phyloP scores from a whole-genome alignment of 768 basidiomycete genomes.

The Mycena crocata region DNA sequence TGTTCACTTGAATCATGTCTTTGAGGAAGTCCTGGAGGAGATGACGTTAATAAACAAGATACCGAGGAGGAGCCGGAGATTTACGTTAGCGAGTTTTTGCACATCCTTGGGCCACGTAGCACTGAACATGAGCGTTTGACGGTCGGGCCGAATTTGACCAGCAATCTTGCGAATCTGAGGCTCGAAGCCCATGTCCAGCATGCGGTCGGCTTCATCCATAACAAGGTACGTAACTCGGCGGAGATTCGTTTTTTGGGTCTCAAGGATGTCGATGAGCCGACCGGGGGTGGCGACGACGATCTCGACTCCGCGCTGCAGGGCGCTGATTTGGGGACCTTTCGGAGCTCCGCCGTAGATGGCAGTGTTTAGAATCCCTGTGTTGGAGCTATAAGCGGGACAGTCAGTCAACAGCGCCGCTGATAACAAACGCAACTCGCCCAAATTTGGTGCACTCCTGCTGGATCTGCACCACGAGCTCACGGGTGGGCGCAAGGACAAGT shows the following conservation, averaged over 20 bases:
- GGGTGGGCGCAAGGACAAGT: slow-evolving; percentile 95
- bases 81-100: slow-evolving; percentile 92
- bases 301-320: slow-evolving; percentile 96
- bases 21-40: slow-evolving; percentile 85
- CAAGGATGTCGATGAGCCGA: slow-evolving; percentile 98
- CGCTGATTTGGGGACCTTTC: slow-evolving; percentile 98
- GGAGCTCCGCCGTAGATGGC: slow-evolving; percentile 99
- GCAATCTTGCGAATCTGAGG: slow-evolving; percentile 99
- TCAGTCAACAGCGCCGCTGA: slow-evolving; percentile 17
- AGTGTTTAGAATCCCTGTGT: slow-evolving; percentile 97
- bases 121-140: slow-evolving; percentile 99
- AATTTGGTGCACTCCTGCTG: slow-evolving; percentile 99
- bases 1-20: slow-evolving; percentile 98
- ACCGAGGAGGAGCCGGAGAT: slow-evolving; percentile 24
- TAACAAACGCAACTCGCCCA: slow-evolving; percentile 64
- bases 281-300: slow-evolving; percentile 99
- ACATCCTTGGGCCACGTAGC: slow-evolving; percentile 99
- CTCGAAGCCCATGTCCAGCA: slow-evolving; percentile 99
- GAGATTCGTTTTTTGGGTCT: slow-evolving; percentile 95
- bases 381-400: slow-evolving; percentile 61
- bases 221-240: slow-evolving; percentile 97
- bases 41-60: slow-evolving; percentile 7
- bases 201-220: slow-evolving; percentile 99
- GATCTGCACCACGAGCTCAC: slow-evolving; percentile 98
- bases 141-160: slow-evolving; percentile 95